Evolutionary conservation across 2,329 filamentous ascomycete species (phyloP).

Genomic region (Cercospora beticola): DNA sequence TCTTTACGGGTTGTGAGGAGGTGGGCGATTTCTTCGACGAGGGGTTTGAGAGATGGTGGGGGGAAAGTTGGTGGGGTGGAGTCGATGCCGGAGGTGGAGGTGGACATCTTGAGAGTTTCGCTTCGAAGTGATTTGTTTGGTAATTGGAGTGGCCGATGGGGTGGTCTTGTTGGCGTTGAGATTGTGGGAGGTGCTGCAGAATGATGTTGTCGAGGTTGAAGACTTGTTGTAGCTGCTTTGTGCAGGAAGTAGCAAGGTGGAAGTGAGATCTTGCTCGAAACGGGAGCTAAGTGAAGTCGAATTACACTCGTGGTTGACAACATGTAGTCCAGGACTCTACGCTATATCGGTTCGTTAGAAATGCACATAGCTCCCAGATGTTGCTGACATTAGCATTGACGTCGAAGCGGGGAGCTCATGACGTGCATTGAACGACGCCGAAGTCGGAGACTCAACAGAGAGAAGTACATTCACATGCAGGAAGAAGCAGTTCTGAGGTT

Average conservation of each 20-base stretch:
- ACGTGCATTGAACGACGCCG: neutral
- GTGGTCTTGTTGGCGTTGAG: neutral
- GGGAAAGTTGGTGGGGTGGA: neutral
- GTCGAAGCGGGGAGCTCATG: neutral
- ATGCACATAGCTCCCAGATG: neutral
- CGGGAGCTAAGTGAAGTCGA: neutral
- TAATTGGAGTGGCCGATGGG: neutral
- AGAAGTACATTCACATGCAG: neutral
- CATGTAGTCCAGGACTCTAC: neutral
- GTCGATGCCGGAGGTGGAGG: constrained; percentile 8
- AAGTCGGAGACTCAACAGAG: neutral
- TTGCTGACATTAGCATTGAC: neutral
- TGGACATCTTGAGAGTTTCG: constrained; percentile 8
- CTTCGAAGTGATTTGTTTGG: neutral
- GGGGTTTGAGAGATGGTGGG: constrained; percentile 5
- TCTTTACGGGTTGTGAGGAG: constrained; percentile 57
- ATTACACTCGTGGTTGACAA: neutral
- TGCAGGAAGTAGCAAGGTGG: neutral
- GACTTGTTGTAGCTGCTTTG: neutral
- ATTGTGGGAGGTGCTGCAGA: neutral
- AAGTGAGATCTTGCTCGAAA: neutral
- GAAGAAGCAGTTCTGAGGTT: neutral
- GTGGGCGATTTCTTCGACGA: constrained; percentile 52
- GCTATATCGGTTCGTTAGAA: neutral
- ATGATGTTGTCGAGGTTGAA: neutral